Percentiles rank a stretch among this genome's conserved stretches.
Conservation (phyloP, 2,329 filamentous ascomycete genomes). For the Chrysoporthe deuterocubensis region DNA sequence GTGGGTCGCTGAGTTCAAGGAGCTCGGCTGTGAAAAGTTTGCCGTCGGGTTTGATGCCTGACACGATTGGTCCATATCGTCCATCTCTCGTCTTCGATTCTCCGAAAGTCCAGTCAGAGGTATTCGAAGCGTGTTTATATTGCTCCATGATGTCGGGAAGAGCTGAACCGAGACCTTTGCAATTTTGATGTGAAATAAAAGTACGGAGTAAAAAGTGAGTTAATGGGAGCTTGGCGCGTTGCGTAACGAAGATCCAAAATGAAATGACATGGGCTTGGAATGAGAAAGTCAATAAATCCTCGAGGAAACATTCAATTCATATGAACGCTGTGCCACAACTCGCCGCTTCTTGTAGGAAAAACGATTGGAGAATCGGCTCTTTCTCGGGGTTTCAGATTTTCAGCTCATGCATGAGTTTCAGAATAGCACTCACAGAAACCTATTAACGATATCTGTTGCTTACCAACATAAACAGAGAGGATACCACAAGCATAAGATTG, state of each 20-base stretch:
- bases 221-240: not conserved
- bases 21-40: constrained; percentile 4
- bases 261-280: not conserved
- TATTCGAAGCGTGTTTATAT: not conserved
- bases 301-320: not conserved
- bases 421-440: not conserved
- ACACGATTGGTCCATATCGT: not conserved
- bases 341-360: not conserved
- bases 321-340: not conserved
- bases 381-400: not conserved
- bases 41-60: not conserved
- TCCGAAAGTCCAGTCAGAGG: not conserved
- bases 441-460: not conserved
- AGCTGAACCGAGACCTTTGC: not conserved
- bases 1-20: not conserved
- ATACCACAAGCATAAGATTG: no score
- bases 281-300: not conserved
- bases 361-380: not conserved
- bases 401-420: not conserved
- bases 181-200: not conserved
- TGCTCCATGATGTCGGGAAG: not conserved
- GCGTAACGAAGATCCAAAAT: not conserved
- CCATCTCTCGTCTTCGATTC: constrained; percentile 6
- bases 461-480: not conserved
- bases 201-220: not conserved